Conservation (phyloP, 495 filamentous ascomycete species). For the Aspergillus homomorphus region DNA sequence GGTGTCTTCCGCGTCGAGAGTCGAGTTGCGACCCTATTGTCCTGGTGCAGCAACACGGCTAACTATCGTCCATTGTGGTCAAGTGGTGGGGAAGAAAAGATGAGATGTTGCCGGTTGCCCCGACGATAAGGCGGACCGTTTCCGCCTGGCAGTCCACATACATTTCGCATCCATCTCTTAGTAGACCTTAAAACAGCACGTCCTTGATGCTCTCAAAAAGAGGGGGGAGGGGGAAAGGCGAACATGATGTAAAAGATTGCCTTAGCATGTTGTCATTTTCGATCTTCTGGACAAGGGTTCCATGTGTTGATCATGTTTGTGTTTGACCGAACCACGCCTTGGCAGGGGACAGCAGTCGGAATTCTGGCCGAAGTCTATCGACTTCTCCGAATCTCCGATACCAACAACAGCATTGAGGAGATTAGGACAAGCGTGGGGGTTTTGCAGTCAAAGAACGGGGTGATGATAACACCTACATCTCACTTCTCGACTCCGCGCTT, state of each 20-base stretch:
- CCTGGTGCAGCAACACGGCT: too few relatives aligned
- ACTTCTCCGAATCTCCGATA: neutral
- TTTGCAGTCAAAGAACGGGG: neutral
- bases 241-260: neutral
- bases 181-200: too few relatives aligned
- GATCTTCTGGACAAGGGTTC: neutral
- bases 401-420: neutral
- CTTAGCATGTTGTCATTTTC: neutral
- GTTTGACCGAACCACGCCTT: too few relatives aligned
- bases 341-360: neutral
- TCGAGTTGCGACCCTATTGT: neutral
- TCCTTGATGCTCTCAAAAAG: too few relatives aligned
- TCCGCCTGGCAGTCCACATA: neutral
- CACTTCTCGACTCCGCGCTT: neutral
- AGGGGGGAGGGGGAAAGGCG: too few relatives aligned
- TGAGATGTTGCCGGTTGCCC: constrained; percentile 34
- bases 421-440: neutral
- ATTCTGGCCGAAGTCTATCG: neutral
- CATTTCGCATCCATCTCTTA: too few relatives aligned
- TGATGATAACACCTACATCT: too few relatives aligned
- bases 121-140: constrained; percentile 20
- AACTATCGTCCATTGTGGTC: constrained; percentile 3
- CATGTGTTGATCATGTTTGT: neutral
- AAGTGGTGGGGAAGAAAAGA: constrained; percentile 10
- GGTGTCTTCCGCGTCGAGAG: neutral